Percentiles rank a stretch among this genome's conserved stretches.
phyloP scores from a whole-genome alignment of 345 rosid genomes.

The Citrus unshiu region DNA sequence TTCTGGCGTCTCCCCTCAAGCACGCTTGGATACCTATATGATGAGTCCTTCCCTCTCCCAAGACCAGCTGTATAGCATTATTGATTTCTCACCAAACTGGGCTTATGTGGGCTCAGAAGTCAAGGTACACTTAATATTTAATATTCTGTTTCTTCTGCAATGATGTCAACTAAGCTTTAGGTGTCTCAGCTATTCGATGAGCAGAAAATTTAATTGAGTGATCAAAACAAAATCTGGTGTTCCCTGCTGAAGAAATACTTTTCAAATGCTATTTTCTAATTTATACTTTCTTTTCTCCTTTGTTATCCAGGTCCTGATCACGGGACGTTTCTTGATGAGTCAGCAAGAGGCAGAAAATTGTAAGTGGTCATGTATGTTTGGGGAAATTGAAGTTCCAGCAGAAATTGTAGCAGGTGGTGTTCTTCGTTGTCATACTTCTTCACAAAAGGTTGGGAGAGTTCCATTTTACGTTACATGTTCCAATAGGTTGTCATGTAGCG shows the following conservation, averaged over 20 bases:
- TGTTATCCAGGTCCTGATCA: conserved; percentile 54
- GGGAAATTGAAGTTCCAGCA: conserved; percentile 87
- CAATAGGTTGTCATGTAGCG: conserved; percentile 92
- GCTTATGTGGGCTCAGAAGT: conserved; percentile 52
- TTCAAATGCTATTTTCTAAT: not conserved
- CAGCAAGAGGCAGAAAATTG: conserved; percentile 54
- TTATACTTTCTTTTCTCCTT: conserved; percentile 4
- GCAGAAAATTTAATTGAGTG: not conserved
- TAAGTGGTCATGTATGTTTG: conserved; percentile 96
- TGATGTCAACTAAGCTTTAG: not conserved
- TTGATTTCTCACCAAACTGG: conserved; percentile 90
- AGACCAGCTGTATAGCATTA: conserved; percentile 79
- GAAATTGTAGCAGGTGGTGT: conserved; percentile 78
- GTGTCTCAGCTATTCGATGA: not conserved
- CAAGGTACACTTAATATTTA: conserved; percentile 47
- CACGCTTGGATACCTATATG: conserved; percentile 47
- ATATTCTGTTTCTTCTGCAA: not conserved
- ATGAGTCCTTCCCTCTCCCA: conserved; percentile 76
- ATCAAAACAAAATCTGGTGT: not conserved
- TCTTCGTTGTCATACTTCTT: conserved; percentile 66
- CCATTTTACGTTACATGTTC: conserved; percentile 92
- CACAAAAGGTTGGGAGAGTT: conserved; percentile 67
- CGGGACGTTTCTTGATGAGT: conserved; percentile 25
- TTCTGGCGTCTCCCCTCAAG: conserved; percentile 44
- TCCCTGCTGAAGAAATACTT: conserved; percentile 4